These are phyloP conservation scores for Tanacetum coccineum DNA, from an alignment of 129 eudicot species.

Conservation along the genomic window DNA sequence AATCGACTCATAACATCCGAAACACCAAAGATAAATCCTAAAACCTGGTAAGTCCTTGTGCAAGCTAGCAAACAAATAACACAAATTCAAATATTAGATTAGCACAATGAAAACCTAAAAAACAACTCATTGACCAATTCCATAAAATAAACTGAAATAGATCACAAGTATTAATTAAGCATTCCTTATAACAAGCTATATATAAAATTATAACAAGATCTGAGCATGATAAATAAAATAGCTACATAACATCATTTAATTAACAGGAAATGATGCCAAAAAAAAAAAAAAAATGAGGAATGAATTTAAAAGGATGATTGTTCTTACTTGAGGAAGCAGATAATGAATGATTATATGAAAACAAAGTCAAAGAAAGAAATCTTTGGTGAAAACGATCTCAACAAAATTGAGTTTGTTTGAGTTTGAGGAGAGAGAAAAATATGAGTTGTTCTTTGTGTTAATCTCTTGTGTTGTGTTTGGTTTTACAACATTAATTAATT, in stretches of 20 bases:
- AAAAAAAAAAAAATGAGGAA: too few relatives aligned
- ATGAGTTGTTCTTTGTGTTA: too few relatives aligned
- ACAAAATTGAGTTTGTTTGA: too few relatives aligned
- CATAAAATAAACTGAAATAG: background rate
- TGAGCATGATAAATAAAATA: background rate
- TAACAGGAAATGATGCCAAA: too few relatives aligned
- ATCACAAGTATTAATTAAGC: background rate
- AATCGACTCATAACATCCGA: constrained; percentile 15
- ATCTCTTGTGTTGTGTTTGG: too few relatives aligned
- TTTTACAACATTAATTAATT: too few relatives aligned
- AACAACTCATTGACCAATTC: constrained; percentile 24
- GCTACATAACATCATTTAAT: background rate
- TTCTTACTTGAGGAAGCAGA: too few relatives aligned
- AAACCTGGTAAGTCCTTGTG: constrained; percentile 13
- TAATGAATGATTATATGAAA: too few relatives aligned
- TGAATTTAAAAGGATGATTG: too few relatives aligned
- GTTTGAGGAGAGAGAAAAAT: too few relatives aligned
- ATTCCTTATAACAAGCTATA: background rate
- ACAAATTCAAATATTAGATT: constrained; percentile 20
- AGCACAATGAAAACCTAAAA: background rate
- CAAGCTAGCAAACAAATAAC: constrained; percentile 18
- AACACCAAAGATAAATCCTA: constrained; percentile 16
- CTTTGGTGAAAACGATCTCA: too few relatives aligned
- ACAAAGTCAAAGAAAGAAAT: too few relatives aligned
- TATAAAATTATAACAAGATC: background rate